These are phyloP conservation scores for Rugonectria rugulosa DNA, from an alignment of 2,329 filamentous ascomycete genomes.

Conservation along the genomic window DNA sequence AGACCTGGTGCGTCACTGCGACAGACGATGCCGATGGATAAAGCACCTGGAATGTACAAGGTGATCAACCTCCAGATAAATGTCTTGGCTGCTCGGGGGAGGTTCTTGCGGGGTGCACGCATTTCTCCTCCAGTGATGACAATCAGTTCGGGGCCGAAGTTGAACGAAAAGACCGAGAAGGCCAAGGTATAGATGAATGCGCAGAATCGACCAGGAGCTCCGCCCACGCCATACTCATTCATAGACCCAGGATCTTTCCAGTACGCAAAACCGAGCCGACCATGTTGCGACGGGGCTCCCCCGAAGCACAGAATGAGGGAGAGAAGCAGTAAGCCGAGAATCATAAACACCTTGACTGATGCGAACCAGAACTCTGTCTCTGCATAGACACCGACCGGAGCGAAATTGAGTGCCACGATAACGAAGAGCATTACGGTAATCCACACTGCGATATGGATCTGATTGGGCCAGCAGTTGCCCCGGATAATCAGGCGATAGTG, in stretches of 20 bases:
- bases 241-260: conserved; percentile 73
- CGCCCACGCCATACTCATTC: conserved; percentile 64
- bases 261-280: conserved; percentile 71
- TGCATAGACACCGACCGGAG: conserved; percentile 54
- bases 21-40: conserved; percentile 66
- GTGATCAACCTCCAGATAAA: conserved; percentile 75
- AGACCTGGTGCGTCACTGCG: conserved; percentile 18
- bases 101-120: conserved; percentile 68
- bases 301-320: conserved; percentile 48
- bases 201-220: conserved; percentile 69
- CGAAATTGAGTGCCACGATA: conserved; percentile 28
- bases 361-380: conserved; percentile 22
- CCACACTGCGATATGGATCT: conserved; percentile 26
- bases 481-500: too few relatives aligned
- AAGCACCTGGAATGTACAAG: conserved; percentile 74
- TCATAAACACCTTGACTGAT: conserved; percentile 18
- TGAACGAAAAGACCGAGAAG: conserved; percentile 65
- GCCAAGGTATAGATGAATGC: conserved; percentile 74
- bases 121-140: conserved; percentile 70
- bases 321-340: conserved; percentile 10
- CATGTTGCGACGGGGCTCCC: conserved; percentile 73
- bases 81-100: conserved; percentile 74
- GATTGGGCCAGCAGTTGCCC: conserved; percentile 31
- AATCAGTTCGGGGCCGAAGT: conserved; percentile 68
- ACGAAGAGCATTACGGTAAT: conserved; percentile 41